These are phyloP conservation scores for Nicotiana undulata DNA, from an alignment of 257 asterid species.

Conservation along the genomic window DNA sequence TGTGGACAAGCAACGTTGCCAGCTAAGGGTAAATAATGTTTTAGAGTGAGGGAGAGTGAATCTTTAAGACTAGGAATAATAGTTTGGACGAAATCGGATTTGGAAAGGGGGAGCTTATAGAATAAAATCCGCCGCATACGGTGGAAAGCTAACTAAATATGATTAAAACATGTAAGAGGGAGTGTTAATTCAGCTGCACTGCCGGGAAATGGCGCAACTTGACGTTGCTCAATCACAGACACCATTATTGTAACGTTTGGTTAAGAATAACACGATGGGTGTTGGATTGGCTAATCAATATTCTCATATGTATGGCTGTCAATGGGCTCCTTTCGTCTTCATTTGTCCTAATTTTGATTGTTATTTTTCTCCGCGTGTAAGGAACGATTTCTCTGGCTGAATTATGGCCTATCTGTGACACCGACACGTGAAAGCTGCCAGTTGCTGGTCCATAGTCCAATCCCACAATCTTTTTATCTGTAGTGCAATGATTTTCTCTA, in stretches of 20 bases:
- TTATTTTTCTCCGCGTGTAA: too few relatives aligned
- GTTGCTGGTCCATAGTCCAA: too few relatives aligned
- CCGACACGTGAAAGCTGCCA: too few relatives aligned
- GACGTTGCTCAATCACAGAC: conserved; percentile 7
- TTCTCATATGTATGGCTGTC: too few relatives aligned
- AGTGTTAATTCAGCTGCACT: background rate
- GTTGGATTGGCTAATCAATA: background rate
- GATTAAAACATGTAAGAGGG: conserved; percentile 13
- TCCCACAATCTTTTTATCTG: too few relatives aligned
- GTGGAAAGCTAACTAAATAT: background rate
- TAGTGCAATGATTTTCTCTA: too few relatives aligned
- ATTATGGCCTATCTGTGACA: too few relatives aligned
- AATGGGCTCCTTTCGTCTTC: too few relatives aligned
- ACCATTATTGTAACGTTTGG: background rate
- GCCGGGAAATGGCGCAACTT: conserved; percentile 10
- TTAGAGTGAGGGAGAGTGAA: conserved; percentile 15
- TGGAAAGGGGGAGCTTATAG: conserved; percentile 4
- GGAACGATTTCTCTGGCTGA: too few relatives aligned
- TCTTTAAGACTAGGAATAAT: conserved; percentile 13
- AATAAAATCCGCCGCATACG: background rate
- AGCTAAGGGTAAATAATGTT: conserved; percentile 10
- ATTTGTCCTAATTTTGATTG: too few relatives aligned
- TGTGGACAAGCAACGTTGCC: conserved; percentile 12
- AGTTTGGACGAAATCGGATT: background rate
- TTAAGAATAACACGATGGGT: background rate